Conservation (phyloP, 1,284 basidiomycete species). For the Tilletia setariae region DNA sequence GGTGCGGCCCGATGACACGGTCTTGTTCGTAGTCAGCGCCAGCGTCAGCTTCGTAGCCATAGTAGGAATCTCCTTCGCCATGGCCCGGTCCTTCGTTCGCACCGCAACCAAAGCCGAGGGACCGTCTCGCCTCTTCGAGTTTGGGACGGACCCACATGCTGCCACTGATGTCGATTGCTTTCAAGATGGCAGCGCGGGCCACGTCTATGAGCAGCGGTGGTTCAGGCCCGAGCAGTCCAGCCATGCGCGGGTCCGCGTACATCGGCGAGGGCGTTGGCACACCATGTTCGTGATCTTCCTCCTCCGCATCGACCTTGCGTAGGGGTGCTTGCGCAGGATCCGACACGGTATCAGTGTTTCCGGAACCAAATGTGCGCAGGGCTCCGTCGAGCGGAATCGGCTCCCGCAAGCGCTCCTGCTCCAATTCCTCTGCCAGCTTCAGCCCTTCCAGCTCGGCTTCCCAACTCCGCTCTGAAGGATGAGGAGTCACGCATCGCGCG, state of each 20-base stretch:
- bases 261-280: not conserved
- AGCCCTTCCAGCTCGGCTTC: slow-evolving; percentile 38
- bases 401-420: slow-evolving; percentile 15
- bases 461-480: slow-evolving; percentile 28
- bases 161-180: slow-evolving; percentile 44
- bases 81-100: not conserved
- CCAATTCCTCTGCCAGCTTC: slow-evolving; percentile 33
- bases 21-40: no score
- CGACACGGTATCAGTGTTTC: not conserved
- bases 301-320: slow-evolving; percentile 11
- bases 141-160: slow-evolving; percentile 47
- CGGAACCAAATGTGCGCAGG: not conserved
- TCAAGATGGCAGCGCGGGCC: slow-evolving; percentile 3
- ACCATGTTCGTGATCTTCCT: not conserved
- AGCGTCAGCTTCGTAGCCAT: not conserved
- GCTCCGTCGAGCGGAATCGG: not conserved
- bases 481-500: slow-evolving; percentile 35
- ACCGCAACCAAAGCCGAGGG: not conserved
- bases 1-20: no score
- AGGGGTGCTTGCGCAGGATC: slow-evolving; percentile 1
- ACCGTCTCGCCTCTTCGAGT: slow-evolving; percentile 38
- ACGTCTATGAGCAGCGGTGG: slow-evolving; percentile 5
- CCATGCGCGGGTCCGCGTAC: no score
- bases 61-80: not conserved
- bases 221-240: not conserved